Conservation (phyloP, 2,329 filamentous ascomycete genomes). For the Metarhizium humberi region DNA sequence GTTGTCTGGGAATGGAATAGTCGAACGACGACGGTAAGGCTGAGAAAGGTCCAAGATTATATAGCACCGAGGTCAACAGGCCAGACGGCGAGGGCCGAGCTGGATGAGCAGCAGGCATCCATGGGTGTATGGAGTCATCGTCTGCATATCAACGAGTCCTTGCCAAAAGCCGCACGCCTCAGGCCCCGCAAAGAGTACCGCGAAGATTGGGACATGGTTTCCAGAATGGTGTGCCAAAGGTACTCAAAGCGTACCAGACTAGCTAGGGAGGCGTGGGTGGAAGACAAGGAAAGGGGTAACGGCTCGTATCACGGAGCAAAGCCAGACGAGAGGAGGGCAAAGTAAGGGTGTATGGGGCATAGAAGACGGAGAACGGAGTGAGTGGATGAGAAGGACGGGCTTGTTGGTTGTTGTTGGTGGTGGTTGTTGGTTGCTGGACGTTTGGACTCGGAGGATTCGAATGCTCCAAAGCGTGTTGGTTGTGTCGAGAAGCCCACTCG, state of each 20-base stretch:
- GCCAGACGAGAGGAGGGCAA: not conserved
- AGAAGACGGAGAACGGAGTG: too few relatives aligned
- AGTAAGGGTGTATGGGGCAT: not conserved
- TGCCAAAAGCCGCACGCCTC: not conserved
- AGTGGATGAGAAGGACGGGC: too few relatives aligned
- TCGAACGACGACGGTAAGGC: not conserved
- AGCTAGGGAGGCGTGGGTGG: not conserved
- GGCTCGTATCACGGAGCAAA: not conserved
- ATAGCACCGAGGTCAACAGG: not conserved
- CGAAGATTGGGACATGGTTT: not conserved
- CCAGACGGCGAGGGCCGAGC: not conserved
- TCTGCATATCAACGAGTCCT: not conserved
- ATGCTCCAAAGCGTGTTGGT: too few relatives aligned
- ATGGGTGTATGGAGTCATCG: not conserved
- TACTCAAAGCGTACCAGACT: not conserved
- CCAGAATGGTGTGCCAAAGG: not conserved
- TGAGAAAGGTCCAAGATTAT: not conserved
- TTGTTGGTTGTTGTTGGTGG: too few relatives aligned
- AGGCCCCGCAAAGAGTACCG: not conserved
- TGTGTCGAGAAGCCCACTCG: too few relatives aligned
- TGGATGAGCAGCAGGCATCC: not conserved
- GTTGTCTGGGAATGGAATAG: not conserved
- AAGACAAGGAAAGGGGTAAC: not conserved
- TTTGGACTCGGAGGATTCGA: too few relatives aligned
- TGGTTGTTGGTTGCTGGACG: too few relatives aligned